phyloP scores from a whole-genome alignment of 768 basidiomycete genomes.

The Cyclocybe aegerita region DNA sequence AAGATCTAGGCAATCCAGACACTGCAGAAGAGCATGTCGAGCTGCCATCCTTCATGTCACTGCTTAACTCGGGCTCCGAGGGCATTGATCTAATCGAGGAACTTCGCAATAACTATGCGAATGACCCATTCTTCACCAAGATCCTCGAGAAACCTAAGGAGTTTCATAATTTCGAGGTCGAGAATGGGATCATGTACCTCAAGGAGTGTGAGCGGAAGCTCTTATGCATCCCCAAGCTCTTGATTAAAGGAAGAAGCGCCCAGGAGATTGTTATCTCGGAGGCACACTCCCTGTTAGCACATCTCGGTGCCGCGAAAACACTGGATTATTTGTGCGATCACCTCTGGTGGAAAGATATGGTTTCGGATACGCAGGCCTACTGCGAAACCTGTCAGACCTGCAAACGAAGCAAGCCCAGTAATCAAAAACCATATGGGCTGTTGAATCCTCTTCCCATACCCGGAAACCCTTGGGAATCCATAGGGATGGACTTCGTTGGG shows the following conservation, averaged over 20 bases:
- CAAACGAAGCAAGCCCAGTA: constrained; percentile 18
- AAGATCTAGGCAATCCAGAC: too few species aligned
- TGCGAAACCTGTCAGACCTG: constrained; percentile 27
- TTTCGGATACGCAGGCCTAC: constrained; percentile 19
- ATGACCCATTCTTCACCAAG: constrained; percentile 17
- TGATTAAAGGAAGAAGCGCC: constrained; percentile 13
- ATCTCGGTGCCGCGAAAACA: constrained; percentile 34
- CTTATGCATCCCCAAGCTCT: constrained; percentile 23
- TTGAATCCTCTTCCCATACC: constrained; percentile 25
- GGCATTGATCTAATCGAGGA: constrained; percentile 7
- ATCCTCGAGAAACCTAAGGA: constrained; percentile 15
- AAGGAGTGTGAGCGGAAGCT: constrained; percentile 6
- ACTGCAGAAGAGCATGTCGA: too few species aligned
- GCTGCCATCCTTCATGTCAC: neutral
- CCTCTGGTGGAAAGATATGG: constrained; percentile 41
- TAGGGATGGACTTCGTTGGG: constrained; percentile 18
- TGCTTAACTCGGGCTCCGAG: neutral
- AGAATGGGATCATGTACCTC: constrained; percentile 17
- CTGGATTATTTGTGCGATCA: constrained; percentile 28
- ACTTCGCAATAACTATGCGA: constrained; percentile 7
- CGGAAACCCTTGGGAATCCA: constrained; percentile 24
- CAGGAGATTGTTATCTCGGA: constrained; percentile 32
- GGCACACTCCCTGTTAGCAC: constrained; percentile 38
- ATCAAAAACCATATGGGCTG: constrained; percentile 24
- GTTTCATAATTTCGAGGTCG: constrained; percentile 18